Percentiles rank a stretch among this genome's conserved stretches.
phyloP scores from a whole-genome alignment of 352 stramenopile species.

The Globisporangium ultimum region DNA sequence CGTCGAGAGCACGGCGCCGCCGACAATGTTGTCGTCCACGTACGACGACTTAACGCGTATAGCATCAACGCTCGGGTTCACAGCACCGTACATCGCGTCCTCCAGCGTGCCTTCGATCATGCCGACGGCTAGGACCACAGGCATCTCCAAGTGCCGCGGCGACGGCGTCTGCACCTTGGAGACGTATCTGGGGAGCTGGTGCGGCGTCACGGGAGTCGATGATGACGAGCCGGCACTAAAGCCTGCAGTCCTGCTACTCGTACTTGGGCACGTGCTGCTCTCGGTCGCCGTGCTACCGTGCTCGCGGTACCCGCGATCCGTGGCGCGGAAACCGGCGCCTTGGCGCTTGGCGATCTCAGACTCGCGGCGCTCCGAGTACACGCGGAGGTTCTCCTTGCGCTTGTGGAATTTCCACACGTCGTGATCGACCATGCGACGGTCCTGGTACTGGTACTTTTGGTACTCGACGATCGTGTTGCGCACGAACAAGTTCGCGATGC shows the following conservation, averaged over 20 bases:
- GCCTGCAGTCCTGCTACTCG: too few species aligned
- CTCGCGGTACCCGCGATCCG: too few species aligned
- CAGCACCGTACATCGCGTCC: slow-evolving; percentile 56
- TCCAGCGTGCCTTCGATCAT: slow-evolving; percentile 48
- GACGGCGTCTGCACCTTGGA: too few species aligned
- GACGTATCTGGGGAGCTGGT: too few species aligned
- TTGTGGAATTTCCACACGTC: slow-evolving; percentile 53
- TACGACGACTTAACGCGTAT: slow-evolving; percentile 55
- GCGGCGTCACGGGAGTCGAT: too few species aligned
- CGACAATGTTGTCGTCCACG: slow-evolving; percentile 36
- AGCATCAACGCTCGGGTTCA: slow-evolving; percentile 28
- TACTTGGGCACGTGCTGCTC: too few species aligned
- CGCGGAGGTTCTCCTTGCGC: slow-evolving; percentile 37
- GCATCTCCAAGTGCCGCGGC: slow-evolving; percentile 18
- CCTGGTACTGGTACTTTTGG: slow-evolving; percentile 39
- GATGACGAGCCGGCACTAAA: too few species aligned
- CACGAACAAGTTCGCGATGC: slow-evolving; percentile 40
- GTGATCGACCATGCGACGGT: slow-evolving; percentile 34
- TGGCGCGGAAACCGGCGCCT: too few species aligned
- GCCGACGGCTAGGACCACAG: slow-evolving; percentile 44
- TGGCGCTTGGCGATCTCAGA: slow-evolving; percentile 22
- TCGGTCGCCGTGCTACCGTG: too few species aligned
- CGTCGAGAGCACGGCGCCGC: slow-evolving; percentile 46
- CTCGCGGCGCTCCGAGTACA: slow-evolving; percentile 36
- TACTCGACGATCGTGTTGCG: slow-evolving; percentile 48